Evolutionary conservation across 306 rosid genomes (phyloP), one percentile per base, ranked within the genome.

Genomic region (Mimosa bimucronata): DNA sequence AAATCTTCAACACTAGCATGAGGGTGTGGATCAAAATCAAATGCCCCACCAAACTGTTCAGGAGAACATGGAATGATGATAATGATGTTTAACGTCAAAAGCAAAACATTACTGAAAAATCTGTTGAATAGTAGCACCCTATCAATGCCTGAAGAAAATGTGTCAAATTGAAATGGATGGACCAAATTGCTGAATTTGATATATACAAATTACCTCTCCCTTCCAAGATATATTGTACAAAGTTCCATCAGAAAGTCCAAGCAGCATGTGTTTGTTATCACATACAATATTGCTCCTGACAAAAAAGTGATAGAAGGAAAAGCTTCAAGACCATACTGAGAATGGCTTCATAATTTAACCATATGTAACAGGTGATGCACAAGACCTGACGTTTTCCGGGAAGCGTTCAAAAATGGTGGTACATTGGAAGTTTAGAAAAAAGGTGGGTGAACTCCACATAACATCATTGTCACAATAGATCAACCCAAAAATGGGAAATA

Each of bases 191-290:
- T 77, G 21, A 74, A 58, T 58, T 58, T 18, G 58, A 77, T 68
- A 68, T 64, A 77, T 77, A 50, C 73, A 67, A 62, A 80, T 83
- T 94, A 95, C 98, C 98, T 92, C 98, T 71, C 95, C 96, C 88
- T 95, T 95, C 98, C 98, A 95, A 46, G 98, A 92, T 78, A 95
- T 87, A 77, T 91, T 88, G 83, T 91, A 92, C 73, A 91, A 87
- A 81, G 91, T 90, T 86, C 97, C 98, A 92, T 88, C 88, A 52
- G 98, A 95, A 84, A 95, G 97, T 83, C 98, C 97, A 77, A 92
- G 85, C 73, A 95, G 86, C 97, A 95, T 85, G 78, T 92, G 91
- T 79, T 85, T 92, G 83, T 80, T 91, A 74, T 95, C 98, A 40
- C 94, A 52, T 73, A 92, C 92, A 74, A 92, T 86, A 84, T 92